A percentile compares a stretch with the other conserved stretches of the same genome.
These are phyloP conservation scores for Venturia nashicola DNA, from an alignment of 2,329 filamentous ascomycete species.

Conservation along the genomic window DNA sequence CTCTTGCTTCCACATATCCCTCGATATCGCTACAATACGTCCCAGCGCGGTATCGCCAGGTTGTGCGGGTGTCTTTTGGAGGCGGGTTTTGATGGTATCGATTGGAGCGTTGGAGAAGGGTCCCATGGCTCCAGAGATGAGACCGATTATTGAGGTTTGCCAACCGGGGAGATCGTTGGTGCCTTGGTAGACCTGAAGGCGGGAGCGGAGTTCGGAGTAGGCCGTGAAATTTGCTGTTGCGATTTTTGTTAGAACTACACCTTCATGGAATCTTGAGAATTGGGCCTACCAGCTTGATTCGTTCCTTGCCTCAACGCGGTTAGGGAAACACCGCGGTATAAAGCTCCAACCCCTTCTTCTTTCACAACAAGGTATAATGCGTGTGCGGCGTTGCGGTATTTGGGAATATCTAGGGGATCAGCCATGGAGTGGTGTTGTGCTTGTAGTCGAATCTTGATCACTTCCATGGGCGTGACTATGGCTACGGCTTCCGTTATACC, in stretches of 20 bases:
- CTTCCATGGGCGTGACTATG: conserved; percentile 97
- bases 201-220: conserved; percentile 84
- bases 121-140: conserved; percentile 88
- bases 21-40: conserved; percentile 65
- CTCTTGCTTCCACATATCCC: conserved; percentile 60
- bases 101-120: conserved; percentile 95
- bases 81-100: conserved; percentile 94
- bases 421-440: conserved; percentile 97
- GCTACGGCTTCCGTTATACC: conserved; percentile 94
- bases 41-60: conserved; percentile 68
- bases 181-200: conserved; percentile 60
- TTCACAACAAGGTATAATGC: conserved; percentile 75
- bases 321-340: conserved; percentile 88
- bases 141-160: conserved; percentile 82
- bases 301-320: conserved; percentile 89
- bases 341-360: conserved; percentile 76
- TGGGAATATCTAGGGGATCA: conserved; percentile 88
- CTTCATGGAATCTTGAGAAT: not conserved
- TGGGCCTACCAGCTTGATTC: conserved; percentile 59
- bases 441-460: conserved; percentile 96
- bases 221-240: conserved; percentile 84
- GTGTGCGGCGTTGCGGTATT: conserved; percentile 89
- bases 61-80: conserved; percentile 81
- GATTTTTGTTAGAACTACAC: not conserved
- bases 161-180: conserved; percentile 66